Base-by-base conservation (phyloP, 768 basidiomycete species). In the Phaeolepiota aurea region DNA sequence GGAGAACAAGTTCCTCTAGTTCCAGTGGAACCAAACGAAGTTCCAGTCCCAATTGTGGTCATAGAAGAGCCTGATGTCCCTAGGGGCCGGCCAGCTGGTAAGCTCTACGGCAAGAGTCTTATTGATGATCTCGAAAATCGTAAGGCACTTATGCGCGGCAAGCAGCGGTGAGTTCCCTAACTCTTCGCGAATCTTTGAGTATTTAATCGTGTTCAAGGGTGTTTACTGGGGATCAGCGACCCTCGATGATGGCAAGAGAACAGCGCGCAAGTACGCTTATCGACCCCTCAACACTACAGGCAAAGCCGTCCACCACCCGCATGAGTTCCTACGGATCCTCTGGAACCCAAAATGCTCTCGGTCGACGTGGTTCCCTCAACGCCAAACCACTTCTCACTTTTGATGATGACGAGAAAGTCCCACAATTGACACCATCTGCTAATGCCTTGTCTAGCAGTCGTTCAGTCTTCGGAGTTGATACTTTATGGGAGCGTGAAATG, bases 391-490 rank as follows among this genome's bases (percentile, higher is more conserved):
- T 89, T 18, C 64, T 87, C 12, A 74, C 74, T 45, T 77, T 83
- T 48, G 77, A 79, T 19, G 72, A 75, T 16, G 74, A 72, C 15
- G 61, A 65, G 14, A 65, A 65, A 32, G 50, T 52, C 41, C 43
- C 45, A 37, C 59, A 46, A 37, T 51, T 37, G 53, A 55, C 41
- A 47, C 45, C 43, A 32, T 42, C 48, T 48, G 47, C 50, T 19
- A 41, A 52, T 36, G 56, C 45, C 37, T 54, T 63, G 52, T 42
- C 68, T 0, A 69, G 63, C 31, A 74, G 72, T 28, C 76, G 74
- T 43, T 92, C 90, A n/a, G 88, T 93, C 7, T 96, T 94, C 52
- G 92, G 92, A 2, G 84, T 87, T 1, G 92, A 96, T 57, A 85
- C 83, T n/a, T 52, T 94, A 7, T 94, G 92, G 92, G 85, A 93